Percentiles rank a stretch among this genome's conserved stretches.
Conservation (phyloP, 116 monocot genomes). For the Papilionanthe hybrid region DNA sequence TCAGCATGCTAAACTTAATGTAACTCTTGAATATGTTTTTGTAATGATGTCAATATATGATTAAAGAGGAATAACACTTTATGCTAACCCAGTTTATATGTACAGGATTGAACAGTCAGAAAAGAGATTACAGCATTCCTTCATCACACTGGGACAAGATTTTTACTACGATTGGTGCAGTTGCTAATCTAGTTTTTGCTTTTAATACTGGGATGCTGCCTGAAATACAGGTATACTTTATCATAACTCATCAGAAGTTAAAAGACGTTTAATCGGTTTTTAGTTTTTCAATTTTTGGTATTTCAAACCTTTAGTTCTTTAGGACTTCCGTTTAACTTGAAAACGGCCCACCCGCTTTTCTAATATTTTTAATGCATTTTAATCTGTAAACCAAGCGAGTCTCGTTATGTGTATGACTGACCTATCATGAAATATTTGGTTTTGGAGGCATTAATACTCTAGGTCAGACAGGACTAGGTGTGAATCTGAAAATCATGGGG, state of each 20-base stretch:
- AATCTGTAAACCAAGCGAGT: too few species aligned
- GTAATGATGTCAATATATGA: too few species aligned
- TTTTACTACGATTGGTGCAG: constrained; percentile 73
- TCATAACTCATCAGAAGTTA: neutral
- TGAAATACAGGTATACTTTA: constrained; percentile 76
- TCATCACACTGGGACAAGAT: constrained; percentile 38
- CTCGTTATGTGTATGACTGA: too few species aligned
- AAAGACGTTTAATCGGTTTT: neutral
- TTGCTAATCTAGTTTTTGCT: constrained; percentile 82
- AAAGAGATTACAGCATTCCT: constrained; percentile 69
- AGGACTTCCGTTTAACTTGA: too few species aligned
- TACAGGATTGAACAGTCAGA: constrained; percentile 39
- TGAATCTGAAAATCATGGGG: too few species aligned
- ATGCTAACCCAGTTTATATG: neutral
- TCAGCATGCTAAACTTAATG: neutral
- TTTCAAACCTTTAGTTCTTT: too few species aligned
- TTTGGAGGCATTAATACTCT: too few species aligned
- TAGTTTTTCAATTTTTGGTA: neutral
- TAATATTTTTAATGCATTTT: too few species aligned
- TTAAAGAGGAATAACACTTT: neutral
- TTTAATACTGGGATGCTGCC: constrained; percentile 98
- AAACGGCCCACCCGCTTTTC: too few species aligned
- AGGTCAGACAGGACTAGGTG: too few species aligned
- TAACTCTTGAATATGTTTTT: neutral
- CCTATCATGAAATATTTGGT: too few species aligned